These are phyloP conservation scores for Lasiodiplodia sp. DNA, from an alignment of 2,329 filamentous ascomycete genomes.

Conservation along the genomic window DNA sequence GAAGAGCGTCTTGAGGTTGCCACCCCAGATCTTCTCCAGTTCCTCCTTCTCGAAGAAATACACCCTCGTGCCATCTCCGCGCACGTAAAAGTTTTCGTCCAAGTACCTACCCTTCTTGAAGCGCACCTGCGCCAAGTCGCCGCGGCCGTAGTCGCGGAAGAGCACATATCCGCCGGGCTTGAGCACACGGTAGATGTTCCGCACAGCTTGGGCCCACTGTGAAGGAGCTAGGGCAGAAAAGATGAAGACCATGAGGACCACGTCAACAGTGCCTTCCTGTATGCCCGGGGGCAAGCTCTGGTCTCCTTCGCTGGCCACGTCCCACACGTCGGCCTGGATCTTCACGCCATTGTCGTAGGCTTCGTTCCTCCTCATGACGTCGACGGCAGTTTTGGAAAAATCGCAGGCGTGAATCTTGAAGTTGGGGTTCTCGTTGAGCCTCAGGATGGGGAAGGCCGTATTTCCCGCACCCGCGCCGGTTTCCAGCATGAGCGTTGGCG, in stretches of 20 bases:
- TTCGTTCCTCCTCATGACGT: conserved; percentile 84
- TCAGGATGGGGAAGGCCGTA: conserved; percentile 89
- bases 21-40: conserved; percentile 79
- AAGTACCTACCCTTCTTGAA: conserved; percentile 96
- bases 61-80: conserved; percentile 93
- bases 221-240: conserved; percentile 87
- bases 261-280: conserved; percentile 80
- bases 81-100: conserved; percentile 96
- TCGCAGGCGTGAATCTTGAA: conserved; percentile 93
- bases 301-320: conserved; percentile 69
- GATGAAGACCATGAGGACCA: conserved; percentile 95
- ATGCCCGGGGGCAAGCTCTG: conserved; percentile 76
- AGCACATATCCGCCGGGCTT: conserved; percentile 93
- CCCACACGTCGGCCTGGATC: conserved; percentile 95
- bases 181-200: conserved; percentile 80
- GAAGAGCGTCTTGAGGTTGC: conserved; percentile 35
- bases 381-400: conserved; percentile 93
- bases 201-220: conserved; percentile 84
- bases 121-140: conserved; percentile 93
- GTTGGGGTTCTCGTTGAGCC: conserved; percentile 80
- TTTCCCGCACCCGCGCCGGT: conserved; percentile 96
- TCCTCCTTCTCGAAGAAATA: conserved; percentile 96
- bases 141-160: conserved; percentile 95
- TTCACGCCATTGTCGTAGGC: conserved; percentile 71
- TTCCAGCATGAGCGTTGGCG: conserved; percentile 77